phyloP scores from a whole-genome alignment of 306 rosid species.

The Dryas octopetala region DNA sequence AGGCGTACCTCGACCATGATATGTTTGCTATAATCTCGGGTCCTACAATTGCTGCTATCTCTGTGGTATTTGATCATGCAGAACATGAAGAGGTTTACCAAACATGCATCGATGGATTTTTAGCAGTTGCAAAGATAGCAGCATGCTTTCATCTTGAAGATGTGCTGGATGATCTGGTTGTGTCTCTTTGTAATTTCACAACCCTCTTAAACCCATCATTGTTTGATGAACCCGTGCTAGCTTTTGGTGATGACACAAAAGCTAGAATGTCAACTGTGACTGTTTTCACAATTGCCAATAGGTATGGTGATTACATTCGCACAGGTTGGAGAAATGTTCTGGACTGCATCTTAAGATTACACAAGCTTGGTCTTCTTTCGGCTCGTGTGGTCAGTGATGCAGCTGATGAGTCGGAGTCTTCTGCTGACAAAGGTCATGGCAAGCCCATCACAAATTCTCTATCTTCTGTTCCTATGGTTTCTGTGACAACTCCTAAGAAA shows the following conservation, averaged over 20 bases:
- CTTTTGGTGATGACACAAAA: constrained; percentile 91
- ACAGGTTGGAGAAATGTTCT: constrained; percentile 96
- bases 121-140: constrained; percentile 88
- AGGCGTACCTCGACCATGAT: constrained; percentile 88
- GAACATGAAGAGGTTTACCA: constrained; percentile 91
- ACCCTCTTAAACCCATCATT: constrained; percentile 82
- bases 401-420: constrained; percentile 79
- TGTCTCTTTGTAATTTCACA: constrained; percentile 95
- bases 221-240: constrained; percentile 83
- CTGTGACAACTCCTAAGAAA: constrained; percentile 75
- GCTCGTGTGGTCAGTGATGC: constrained; percentile 93
- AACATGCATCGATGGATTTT: constrained; percentile 89
- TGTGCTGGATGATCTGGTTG: constrained; percentile 93
- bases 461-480: constrained; percentile 66
- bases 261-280: constrained; percentile 96
- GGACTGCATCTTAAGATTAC: constrained; percentile 87
- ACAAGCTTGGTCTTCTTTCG: constrained; percentile 95
- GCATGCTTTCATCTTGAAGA: constrained; percentile 98
- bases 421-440: constrained; percentile 70
- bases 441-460: constrained; percentile 68
- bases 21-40: constrained; percentile 98
- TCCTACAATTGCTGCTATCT: constrained; percentile 95
- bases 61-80: constrained; percentile 97
- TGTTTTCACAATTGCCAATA: constrained; percentile 87
- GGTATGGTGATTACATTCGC: constrained; percentile 90